phyloP scores from a whole-genome alignment of 2,329 filamentous ascomycete species.

The Sporothrix dimorphospora region DNA sequence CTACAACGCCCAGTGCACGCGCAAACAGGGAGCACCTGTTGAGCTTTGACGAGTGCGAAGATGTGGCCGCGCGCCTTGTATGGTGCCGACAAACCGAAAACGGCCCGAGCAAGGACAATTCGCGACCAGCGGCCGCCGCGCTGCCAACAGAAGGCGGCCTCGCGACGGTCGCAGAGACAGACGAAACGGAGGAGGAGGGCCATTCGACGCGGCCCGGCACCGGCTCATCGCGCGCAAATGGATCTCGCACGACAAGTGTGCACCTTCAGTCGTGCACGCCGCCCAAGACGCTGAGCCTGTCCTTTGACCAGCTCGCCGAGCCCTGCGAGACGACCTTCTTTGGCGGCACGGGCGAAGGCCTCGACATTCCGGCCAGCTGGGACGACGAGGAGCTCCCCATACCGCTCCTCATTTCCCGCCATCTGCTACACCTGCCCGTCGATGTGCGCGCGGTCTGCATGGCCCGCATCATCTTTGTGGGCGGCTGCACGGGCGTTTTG shows the following conservation, averaged over 20 bases:
- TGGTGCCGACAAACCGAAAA: constrained; percentile 66
- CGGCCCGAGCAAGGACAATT: constrained; percentile 34
- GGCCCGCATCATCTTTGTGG: constrained; percentile 84
- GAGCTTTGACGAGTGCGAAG: constrained; percentile 80
- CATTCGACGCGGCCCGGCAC: constrained; percentile 12
- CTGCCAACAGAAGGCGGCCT: constrained; percentile 42
- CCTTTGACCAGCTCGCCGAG: constrained; percentile 71
- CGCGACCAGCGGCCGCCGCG: constrained; percentile 26
- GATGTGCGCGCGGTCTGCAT: constrained; percentile 86
- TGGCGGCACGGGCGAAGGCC: constrained; percentile 44
- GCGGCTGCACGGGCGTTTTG: constrained; percentile 76
- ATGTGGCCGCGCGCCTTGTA: constrained; percentile 71
- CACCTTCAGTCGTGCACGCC: constrained; percentile 52
- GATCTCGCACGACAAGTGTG: constrained; percentile 38
- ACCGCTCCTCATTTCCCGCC: constrained; percentile 74
- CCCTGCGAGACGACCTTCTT: constrained; percentile 79
- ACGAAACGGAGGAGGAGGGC: constrained; percentile 48
- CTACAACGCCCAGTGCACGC: not conserved
- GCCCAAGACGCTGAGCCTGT: constrained; percentile 62
- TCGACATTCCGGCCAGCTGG: constrained; percentile 57
- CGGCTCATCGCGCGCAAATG: constrained; percentile 40
- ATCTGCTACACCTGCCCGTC: constrained; percentile 73
- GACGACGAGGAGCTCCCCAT: constrained; percentile 88
- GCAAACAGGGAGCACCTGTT: constrained; percentile 42
- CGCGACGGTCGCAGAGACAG: constrained; percentile 60